Conservation (phyloP, 2,329 filamentous ascomycete genomes). For the Botryotinia narcissicola region DNA sequence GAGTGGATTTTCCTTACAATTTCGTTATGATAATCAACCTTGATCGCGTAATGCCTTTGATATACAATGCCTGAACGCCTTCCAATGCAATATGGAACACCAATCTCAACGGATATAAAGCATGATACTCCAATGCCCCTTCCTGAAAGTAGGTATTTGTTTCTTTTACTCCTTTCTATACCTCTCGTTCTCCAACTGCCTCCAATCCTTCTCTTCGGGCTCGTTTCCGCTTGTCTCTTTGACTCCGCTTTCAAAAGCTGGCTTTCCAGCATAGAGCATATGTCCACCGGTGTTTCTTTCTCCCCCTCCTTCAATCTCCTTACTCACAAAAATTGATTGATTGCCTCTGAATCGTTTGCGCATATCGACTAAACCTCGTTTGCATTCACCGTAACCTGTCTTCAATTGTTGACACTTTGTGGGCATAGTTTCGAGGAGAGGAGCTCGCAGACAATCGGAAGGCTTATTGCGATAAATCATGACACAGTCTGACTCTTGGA, state of each 20-base stretch:
- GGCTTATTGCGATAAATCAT: conserved; percentile 86
- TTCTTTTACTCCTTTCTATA: conserved; percentile 43
- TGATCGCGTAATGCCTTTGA: neutral
- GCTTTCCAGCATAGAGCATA: conserved; percentile 77
- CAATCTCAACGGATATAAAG: neutral
- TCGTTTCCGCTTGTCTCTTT: conserved; percentile 68
- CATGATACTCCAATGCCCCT: neutral
- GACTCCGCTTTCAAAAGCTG: conserved; percentile 63
- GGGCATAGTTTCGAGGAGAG: conserved; percentile 78
- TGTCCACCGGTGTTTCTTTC: conserved; percentile 45
- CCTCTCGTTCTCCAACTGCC: conserved; percentile 63
- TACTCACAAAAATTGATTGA: conserved; percentile 68
- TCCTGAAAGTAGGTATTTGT: neutral
- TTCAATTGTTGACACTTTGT: conserved; percentile 88
- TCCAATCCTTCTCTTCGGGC: conserved; percentile 58
- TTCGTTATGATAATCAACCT: conserved; percentile 3
- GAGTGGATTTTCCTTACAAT: conserved; percentile 2
- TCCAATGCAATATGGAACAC: neutral
- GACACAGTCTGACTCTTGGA: conserved; percentile 94
- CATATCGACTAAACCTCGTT: conserved; percentile 97
- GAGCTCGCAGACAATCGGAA: conserved; percentile 81
- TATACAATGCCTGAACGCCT: neutral
- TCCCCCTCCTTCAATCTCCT: conserved; percentile 58
- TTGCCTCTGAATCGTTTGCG: conserved; percentile 96
- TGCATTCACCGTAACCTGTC: conserved; percentile 91